A percentile compares a stretch with the other conserved stretches of the same genome.
These are phyloP conservation scores for Stagonosporopsis rhizophila DNA, from an alignment of 2,329 filamentous ascomycete species.

Conservation along the genomic window DNA sequence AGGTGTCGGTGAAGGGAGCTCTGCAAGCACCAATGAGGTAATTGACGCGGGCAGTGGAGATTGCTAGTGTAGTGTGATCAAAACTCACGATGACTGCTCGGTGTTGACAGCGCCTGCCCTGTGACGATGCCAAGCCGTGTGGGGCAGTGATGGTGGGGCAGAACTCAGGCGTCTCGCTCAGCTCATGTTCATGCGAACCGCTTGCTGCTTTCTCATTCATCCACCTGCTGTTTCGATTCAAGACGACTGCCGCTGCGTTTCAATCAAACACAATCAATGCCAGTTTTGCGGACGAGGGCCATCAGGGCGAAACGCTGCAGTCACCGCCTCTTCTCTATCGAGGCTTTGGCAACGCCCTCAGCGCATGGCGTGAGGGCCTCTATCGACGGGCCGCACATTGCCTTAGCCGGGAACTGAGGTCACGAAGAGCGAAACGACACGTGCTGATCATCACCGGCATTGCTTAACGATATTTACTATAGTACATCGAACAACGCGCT, in stretches of 20 bases:
- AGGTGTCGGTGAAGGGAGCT: slow-evolving; percentile 8
- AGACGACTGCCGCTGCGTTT: neutral
- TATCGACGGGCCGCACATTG: slow-evolving; percentile 14
- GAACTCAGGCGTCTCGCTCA: slow-evolving; percentile 16
- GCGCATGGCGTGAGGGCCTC: slow-evolving; percentile 10
- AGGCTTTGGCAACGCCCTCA: neutral
- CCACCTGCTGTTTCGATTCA: slow-evolving; percentile 22
- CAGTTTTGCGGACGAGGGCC: neutral
- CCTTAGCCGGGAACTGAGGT: slow-evolving; percentile 4
- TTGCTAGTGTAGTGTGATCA: slow-evolving; percentile 33
- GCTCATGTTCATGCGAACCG: slow-evolving; percentile 26
- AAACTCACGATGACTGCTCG: slow-evolving; percentile 40
- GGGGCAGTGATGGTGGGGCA: slow-evolving; percentile 17
- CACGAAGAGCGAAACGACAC: slow-evolving; percentile 16
- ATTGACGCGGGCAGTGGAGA: slow-evolving; percentile 26
- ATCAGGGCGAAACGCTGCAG: neutral
- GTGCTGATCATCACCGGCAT: slow-evolving; percentile 3
- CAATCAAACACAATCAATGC: neutral
- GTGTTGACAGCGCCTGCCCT: slow-evolving; percentile 36
- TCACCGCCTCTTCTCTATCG: neutral
- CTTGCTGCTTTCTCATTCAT: slow-evolving; percentile 21
- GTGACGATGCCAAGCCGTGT: slow-evolving; percentile 20
- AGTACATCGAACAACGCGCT: slow-evolving; percentile 24
- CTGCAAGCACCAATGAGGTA: slow-evolving; percentile 26
- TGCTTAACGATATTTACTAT: slow-evolving; percentile 1